Percentiles rank a stretch among this genome's conserved stretches.
Conservation (phyloP, 2,329 filamentous ascomycete genomes). For the Monosporascus ibericus region DNA sequence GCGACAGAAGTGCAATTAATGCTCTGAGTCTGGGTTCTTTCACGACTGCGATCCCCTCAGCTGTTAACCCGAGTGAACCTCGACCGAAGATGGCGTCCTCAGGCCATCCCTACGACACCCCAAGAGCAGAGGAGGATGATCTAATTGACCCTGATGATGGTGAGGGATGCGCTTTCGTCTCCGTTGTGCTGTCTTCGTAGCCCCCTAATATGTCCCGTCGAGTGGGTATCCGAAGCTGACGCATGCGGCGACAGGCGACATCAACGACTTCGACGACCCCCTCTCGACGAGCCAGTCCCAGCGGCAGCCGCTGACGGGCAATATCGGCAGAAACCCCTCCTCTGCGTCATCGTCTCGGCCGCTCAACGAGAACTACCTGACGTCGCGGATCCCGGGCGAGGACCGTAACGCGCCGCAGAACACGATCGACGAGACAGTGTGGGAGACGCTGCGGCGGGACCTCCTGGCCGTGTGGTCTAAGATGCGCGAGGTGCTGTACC, state of each 20-base stretch:
- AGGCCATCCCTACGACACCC: conserved; percentile 53
- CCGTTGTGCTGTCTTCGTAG: too few relatives aligned
- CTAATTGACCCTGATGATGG: conserved; percentile 76
- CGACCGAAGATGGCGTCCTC: conserved; percentile 38
- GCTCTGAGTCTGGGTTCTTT: too few relatives aligned
- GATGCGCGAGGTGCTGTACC: conserved; percentile 94
- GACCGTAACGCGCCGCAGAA: conserved; percentile 84
- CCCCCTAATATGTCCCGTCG: too few relatives aligned
- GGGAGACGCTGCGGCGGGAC: conserved; percentile 93
- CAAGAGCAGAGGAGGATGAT: conserved; percentile 56
- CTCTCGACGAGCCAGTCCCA: conserved; percentile 59
- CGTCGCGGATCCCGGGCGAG: conserved; percentile 84
- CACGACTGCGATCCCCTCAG: too few relatives aligned
- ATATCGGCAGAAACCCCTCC: conserved; percentile 54
- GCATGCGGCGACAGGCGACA: conserved; percentile 52
- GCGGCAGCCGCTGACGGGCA: conserved; percentile 75
- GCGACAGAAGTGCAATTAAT: too few relatives aligned
- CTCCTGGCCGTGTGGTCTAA: conserved; percentile 93
- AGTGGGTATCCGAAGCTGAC: too few relatives aligned
- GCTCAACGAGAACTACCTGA: conserved; percentile 75
- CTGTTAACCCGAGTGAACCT: too few relatives aligned
- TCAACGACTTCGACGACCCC: conserved; percentile 91
- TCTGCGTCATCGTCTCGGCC: conserved; percentile 47
- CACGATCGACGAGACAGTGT: conserved; percentile 95
- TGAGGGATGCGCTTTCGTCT: conserved; percentile 29